phyloP scores from a whole-genome alignment of 768 basidiomycete species.

The Agrocybe praecox region DNA sequence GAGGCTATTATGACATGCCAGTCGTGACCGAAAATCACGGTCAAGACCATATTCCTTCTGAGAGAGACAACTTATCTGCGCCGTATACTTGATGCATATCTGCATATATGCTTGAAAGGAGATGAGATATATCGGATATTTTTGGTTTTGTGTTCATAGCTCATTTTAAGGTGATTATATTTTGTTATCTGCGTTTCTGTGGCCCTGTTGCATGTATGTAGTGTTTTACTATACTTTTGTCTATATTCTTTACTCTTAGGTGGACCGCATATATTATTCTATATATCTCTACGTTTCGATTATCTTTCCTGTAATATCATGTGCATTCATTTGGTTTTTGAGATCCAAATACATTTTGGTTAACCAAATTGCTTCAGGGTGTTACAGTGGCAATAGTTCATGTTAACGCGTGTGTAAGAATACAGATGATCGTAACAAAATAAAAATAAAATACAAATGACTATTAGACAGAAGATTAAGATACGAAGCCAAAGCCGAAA shows the following conservation, averaged over 20 bases:
- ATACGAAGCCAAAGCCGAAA: not conserved
- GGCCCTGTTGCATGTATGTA: not conserved
- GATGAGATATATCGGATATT: too few relatives aligned
- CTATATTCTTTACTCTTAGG: not conserved
- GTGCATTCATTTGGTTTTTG: too few relatives aligned
- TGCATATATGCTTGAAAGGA: not conserved
- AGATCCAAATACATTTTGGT: too few relatives aligned
- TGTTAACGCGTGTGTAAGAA: too few relatives aligned
- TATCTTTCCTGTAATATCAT: too few relatives aligned
- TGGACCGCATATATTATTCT: not conserved
- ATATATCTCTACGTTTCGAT: not conserved
- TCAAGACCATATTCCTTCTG: not conserved
- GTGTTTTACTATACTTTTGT: not conserved
- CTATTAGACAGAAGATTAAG: not conserved
- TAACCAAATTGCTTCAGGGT: too few relatives aligned
- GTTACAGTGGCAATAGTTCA: too few relatives aligned
- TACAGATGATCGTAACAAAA: not conserved
- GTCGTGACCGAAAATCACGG: not conserved
- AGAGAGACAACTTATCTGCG: not conserved
- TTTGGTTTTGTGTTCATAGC: not conserved
- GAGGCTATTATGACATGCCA: not conserved
- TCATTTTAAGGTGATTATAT: not conserved
- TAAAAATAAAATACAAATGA: not conserved
- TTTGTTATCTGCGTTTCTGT: not conserved
- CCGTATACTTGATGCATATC: not conserved